Evolutionary conservation across 306 rosid species (phyloP), one percentile per base, ranked within the genome.

Genomic region (Prunus davidiana): DNA sequence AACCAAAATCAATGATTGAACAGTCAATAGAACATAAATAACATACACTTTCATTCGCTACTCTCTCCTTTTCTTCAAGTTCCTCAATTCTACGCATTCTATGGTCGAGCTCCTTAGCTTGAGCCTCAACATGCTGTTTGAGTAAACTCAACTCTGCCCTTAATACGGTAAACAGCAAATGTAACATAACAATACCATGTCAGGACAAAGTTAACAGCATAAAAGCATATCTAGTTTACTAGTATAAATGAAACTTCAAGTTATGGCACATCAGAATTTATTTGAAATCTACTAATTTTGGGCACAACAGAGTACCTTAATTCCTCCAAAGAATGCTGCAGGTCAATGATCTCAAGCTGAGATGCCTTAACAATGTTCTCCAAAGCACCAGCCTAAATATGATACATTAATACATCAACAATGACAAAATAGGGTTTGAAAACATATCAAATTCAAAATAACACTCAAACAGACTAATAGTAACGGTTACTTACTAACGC

Each of bases 81-180:
- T 91, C 96, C 86, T 87, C 88, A 78, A 96, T 88, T 82, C 82
- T 89, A 69, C 19, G 90, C 89, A 93, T 76, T 82, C 90, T 87
- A 56, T 80, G 86, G 81, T 89, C 84, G 15, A 96, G 97, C 88
- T 96, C 99, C 88, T 86, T 92, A 69, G 90, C 61, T 81, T 89
- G 97, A 64, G 88, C 91, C 82, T 91, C 98, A 49, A 96, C 64
- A 68, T 88, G 98, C 88, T 89, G 97, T 89, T 92, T 96, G 83
- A 90, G 97, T 89, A 91, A 85, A 84, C 89, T 85, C 57, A 85
- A 79, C 93, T 96, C 98, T 87, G 96, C 97, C 98, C 99, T 96
- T 89, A 69, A 95, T 82, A 76, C 64, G 75, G 88, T 78, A 80
- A 87, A 83, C 82, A 82, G 84, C 66, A 87, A 83, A 79, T 66